A percentile compares a stretch with the other conserved stretches of the same genome.
phyloP scores from a whole-genome alignment of 2,329 filamentous ascomycete genomes.

The Ambrosiella xylebori region DNA sequence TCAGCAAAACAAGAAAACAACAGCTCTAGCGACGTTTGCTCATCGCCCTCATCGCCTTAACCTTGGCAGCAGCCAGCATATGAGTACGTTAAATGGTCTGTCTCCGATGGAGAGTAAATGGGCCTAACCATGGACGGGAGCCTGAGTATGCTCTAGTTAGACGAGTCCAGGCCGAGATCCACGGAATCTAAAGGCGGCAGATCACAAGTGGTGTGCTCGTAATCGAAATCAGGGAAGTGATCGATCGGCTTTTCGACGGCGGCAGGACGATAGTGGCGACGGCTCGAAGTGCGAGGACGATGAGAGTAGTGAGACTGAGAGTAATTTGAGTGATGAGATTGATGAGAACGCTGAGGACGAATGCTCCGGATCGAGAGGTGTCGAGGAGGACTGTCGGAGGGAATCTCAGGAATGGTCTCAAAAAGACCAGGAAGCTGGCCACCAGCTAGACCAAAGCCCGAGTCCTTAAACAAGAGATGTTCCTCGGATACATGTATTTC shows the following conservation, averaged over 20 bases:
- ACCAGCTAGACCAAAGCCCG: conserved; percentile 21
- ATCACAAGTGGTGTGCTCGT: conserved; percentile 3
- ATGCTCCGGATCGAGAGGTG: conserved; percentile 4
- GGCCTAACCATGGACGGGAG: conserved; percentile 1
- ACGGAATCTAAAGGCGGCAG: neutral
- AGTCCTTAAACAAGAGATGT: conserved; percentile 22
- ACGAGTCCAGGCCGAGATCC: neutral
- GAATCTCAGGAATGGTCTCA: conserved; percentile 13
- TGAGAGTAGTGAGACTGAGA: neutral
- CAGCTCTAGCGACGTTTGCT: neutral
- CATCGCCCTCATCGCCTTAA: conserved; percentile 8
- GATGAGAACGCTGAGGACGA: neutral
- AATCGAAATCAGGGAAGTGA: conserved; percentile 11
- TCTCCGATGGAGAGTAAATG: conserved; percentile 3
- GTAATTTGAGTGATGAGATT: neutral
- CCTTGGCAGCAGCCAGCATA: conserved; percentile 4
- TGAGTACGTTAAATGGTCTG: conserved; percentile 7
- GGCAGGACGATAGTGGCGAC: neutral
- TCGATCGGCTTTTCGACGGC: neutral
- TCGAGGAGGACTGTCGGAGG: conserved; percentile 9
- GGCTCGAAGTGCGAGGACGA: neutral
- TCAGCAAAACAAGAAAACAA: neutral
- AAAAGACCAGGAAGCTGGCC: conserved; percentile 21
- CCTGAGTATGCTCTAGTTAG: neutral
- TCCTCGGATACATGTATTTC: conserved; percentile 18